Conservation (phyloP, 352 stramenopile species). For the Lagenidium giganteum region DNA sequence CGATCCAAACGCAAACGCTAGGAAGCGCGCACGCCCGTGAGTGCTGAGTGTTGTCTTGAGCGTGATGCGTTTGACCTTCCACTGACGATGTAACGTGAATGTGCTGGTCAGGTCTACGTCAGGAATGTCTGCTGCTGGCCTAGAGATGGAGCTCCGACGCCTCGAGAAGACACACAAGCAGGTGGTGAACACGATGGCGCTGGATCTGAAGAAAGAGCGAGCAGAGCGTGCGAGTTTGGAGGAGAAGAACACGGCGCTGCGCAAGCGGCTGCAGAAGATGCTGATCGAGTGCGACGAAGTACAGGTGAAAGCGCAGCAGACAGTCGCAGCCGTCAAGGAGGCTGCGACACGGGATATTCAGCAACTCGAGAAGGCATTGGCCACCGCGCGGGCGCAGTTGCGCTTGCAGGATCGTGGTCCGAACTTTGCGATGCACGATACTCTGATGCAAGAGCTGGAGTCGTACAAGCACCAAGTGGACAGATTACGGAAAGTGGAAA, state of each 20-base stretch:
- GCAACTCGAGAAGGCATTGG: slow-evolving; percentile 38
- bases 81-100: neutral
- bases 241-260: slow-evolving; percentile 58
- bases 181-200: slow-evolving; percentile 39
- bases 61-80: neutral
- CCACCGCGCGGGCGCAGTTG: slow-evolving; percentile 37
- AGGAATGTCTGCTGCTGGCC: slow-evolving; percentile 3
- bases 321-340: slow-evolving; percentile 46
- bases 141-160: slow-evolving; percentile 16
- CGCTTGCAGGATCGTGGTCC: slow-evolving; percentile 55
- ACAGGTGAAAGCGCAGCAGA: slow-evolving; percentile 38
- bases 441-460: slow-evolving; percentile 42
- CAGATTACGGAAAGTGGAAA: slow-evolving; percentile 37
- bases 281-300: slow-evolving; percentile 74
- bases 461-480: slow-evolving; percentile 41
- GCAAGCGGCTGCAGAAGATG: slow-evolving; percentile 72
- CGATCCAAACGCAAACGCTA: too few species aligned
- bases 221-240: slow-evolving; percentile 43
- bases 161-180: slow-evolving; percentile 32
- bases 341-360: slow-evolving; percentile 37
- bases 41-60: slow-evolving; percentile 4
- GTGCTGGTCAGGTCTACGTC: neutral
- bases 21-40: slow-evolving; percentile 44
- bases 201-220: slow-evolving; percentile 56
- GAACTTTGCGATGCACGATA: slow-evolving; percentile 38